A percentile compares a stretch with the other conserved stretches of the same genome.
phyloP scores from a whole-genome alignment of 139 green algal species.

The Diplosphaera chodatii region DNA sequence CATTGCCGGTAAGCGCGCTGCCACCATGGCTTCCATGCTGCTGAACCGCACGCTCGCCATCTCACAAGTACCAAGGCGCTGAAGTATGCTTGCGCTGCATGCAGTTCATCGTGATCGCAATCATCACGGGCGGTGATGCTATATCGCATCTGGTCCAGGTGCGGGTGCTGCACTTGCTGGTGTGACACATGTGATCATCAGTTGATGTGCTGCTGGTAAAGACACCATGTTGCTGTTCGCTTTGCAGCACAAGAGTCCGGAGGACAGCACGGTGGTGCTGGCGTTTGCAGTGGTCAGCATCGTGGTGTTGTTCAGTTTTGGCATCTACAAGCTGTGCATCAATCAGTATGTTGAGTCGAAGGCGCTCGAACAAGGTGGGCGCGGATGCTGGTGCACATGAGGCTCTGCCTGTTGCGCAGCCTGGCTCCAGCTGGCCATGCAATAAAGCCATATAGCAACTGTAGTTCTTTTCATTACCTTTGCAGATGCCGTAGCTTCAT shows the following conservation, averaged over 20 bases:
- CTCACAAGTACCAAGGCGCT: no score
- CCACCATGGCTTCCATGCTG: neutral
- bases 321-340: neutral
- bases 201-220: neutral
- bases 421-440: neutral
- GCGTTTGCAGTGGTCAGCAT: neutral
- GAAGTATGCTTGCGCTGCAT: neutral
- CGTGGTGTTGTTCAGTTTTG: neutral
- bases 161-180: neutral
- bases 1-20: no score
- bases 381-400: neutral
- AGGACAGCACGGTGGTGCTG: neutral
- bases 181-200: neutral
- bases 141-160: neutral
- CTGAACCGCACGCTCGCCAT: no score
- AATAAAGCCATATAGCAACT: neutral
- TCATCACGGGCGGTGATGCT: neutral
- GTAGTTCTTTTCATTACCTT: neutral
- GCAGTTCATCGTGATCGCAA: neutral
- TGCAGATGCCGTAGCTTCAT: slow-evolving; percentile 2
- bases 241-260: neutral
- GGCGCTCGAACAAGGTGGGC: neutral
- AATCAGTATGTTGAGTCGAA: neutral
- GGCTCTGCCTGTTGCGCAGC: neutral
- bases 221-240: neutral